phyloP scores from a whole-genome alignment of 148 eudicot genomes.

The Chenopodium quinoa region DNA sequence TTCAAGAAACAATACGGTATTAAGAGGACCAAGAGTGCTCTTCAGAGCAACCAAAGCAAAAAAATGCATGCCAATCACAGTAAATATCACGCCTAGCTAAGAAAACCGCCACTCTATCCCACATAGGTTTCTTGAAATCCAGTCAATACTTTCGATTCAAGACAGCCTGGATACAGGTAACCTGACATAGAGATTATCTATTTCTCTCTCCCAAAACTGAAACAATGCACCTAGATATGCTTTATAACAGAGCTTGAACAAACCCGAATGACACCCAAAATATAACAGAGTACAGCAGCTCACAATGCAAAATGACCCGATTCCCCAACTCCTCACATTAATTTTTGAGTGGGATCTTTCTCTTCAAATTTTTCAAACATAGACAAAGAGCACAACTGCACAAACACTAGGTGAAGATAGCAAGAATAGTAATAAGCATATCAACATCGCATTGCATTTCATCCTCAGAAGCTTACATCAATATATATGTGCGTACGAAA shows the following conservation, averaged over 20 bases:
- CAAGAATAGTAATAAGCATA: not conserved
- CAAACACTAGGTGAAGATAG: not conserved
- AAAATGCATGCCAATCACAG: not conserved
- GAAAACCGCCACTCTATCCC: not conserved
- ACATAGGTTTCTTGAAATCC: not conserved
- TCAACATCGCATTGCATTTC: not conserved
- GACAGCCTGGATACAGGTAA: not conserved
- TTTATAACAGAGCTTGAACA: not conserved
- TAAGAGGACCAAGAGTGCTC: too few species aligned
- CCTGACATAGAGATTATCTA: not conserved
- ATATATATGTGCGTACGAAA: not conserved
- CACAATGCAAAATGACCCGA: not conserved
- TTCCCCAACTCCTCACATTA: not conserved
- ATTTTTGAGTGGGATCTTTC: too few species aligned
- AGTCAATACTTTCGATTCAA: not conserved
- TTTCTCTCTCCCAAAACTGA: not conserved
- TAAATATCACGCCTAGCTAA: not conserved
- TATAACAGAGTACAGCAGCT: not conserved
- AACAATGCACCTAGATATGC: not conserved
- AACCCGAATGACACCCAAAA: not conserved
- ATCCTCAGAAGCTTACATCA: not conserved
- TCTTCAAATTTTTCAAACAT: too few species aligned
- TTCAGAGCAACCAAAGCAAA: too few species aligned
- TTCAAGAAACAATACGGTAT: not conserved
- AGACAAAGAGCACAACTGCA: not conserved